These are phyloP conservation scores for Mycena crocata DNA, from an alignment of 768 basidiomycete genomes.

Conservation along the genomic window DNA sequence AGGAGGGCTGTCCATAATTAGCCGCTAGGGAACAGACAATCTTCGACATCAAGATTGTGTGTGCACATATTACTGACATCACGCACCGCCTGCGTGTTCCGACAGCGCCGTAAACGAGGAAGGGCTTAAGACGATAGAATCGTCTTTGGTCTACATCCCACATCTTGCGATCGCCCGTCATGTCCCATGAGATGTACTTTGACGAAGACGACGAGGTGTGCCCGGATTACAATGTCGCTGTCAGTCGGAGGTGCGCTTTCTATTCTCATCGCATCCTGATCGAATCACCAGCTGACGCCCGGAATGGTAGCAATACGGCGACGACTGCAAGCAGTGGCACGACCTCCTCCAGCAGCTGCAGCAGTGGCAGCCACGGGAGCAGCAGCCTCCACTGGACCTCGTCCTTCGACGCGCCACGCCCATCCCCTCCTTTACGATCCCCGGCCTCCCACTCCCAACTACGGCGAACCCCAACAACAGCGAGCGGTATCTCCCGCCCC, in stretches of 20 bases:
- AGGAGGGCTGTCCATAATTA: constrained; percentile 13
- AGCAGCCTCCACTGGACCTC: constrained; percentile 40
- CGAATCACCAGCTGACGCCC: constrained; percentile 5
- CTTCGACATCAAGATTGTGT: constrained; percentile 15
- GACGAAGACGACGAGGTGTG: constrained; percentile 47
- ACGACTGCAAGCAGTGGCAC: constrained; percentile 38
- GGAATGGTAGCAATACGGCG: constrained; percentile 27
- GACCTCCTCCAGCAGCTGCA: constrained; percentile 20
- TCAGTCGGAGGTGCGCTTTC: constrained; percentile 51
- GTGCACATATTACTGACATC: constrained; percentile 7
- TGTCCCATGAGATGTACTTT: constrained; percentile 17
- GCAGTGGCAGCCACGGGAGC: constrained; percentile 19
- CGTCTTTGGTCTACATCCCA: background rate
- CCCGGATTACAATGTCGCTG: constrained; percentile 54
- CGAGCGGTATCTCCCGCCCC: constrained; percentile 26
- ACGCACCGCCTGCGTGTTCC: constrained; percentile 22
- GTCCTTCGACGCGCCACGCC: constrained; percentile 31
- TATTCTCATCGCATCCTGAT: background rate
- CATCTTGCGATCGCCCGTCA: constrained; percentile 20
- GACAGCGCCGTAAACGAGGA: background rate
- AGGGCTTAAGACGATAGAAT: constrained; percentile 1
- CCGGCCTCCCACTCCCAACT: constrained; percentile 23
- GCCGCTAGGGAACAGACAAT: background rate
- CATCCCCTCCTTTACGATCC: constrained; percentile 34
- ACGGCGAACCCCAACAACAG: constrained; percentile 11